Evolutionary conservation across 2,329 filamentous ascomycete species (phyloP), one percentile per base, ranked within the genome.

Genomic region (Aspergillus fischeri): DNA sequence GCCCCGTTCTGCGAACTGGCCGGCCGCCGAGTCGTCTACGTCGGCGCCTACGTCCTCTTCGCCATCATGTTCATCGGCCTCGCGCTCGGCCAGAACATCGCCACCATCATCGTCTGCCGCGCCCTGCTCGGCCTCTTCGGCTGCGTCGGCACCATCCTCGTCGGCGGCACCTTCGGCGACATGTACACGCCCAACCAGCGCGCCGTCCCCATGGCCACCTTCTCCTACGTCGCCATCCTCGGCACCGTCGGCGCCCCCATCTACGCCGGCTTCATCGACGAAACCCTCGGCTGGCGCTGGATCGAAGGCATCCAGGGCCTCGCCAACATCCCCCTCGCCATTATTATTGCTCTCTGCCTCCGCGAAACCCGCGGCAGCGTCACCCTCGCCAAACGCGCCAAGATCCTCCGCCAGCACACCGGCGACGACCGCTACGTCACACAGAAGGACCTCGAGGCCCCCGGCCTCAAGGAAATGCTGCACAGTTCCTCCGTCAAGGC

Each of bases 211-310:
- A 80, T 81, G 77, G 77, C 78, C 10, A 72, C 74, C 54, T 81
- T 80, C 71, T 73, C 76, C 14, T 81, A 75, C 68, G 72, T 81
- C 45, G 78, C 79, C 59, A 81, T 81, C 55, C 73, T 81, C 56
- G 80, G 80, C 48, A 82, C 80, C 9, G 79, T 82, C 27, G 78
- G 73, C 4, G 80, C 80, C 3, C 80, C 80, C 42, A 81, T 82
- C 63, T 81, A 82, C 64, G 78, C 79, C 49, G 79, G 80, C 47
- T 82, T 81, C 71, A 81, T 83, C 65, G 79, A 82, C 65, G 72
- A 81, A 64, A 70, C 77, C 44, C 71, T 83, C 24, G 79, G 80
- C 54, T 82, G 80, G 80, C 71, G 80, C 54, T 83, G 80, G 80
- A 76, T 81, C 27, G 74, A 82, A 65, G 80, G 80, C 52, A 78